Base-by-base conservation (phyloP, 306 rosid species). In the Lablab purpureus region DNA sequence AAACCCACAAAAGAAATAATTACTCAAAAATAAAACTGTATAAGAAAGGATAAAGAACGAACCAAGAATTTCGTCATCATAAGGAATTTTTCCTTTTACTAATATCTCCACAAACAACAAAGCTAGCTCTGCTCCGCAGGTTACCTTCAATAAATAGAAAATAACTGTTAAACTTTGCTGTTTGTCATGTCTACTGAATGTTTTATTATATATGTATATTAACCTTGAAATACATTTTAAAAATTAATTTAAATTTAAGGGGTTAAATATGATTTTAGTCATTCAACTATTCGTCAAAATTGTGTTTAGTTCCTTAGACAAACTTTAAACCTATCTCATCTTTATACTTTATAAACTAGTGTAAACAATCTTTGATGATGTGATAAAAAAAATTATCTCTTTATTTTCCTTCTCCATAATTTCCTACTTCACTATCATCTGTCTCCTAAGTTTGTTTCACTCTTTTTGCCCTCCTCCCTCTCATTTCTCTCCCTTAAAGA, bases 41-140 rank as follows among this genome's bases (percentile, higher is more conserved):
- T 18, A 84, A 25, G 63, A 78, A 18, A 52, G 76, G 77, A 68
- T 70, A 80, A 34, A 83, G 79, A 80, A 77, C 97, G 75, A 81
- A 96, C 99, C 98, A 79, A 91, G 90, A 75, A 78, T 83, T 85
- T 89, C 89, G 36, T 84, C 84, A 18, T 83, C 80, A 73, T 81
- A 96, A 80, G 93, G 92, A 79, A 90, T 56, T 82, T 85, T 89
- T 60, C 94, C 98, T 85, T 96, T 96, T 58, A 84, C 89, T 73
- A 96, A 90, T 52, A 89, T 90, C 73, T 93, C 99, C 78, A 96
- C 99, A 80, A 86, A 96, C 76, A 93, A 78, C 50, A 88, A 86
- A 84, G 99, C 96, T 80, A 96, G 92, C 83, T 96, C 99, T 63
- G 96, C 91, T 73, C 99, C 99, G 80, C 99, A 96, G 23, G 93